phyloP scores from a whole-genome alignment of 352 stramenopile genomes.

The Globisporangium acanthophoron region DNA sequence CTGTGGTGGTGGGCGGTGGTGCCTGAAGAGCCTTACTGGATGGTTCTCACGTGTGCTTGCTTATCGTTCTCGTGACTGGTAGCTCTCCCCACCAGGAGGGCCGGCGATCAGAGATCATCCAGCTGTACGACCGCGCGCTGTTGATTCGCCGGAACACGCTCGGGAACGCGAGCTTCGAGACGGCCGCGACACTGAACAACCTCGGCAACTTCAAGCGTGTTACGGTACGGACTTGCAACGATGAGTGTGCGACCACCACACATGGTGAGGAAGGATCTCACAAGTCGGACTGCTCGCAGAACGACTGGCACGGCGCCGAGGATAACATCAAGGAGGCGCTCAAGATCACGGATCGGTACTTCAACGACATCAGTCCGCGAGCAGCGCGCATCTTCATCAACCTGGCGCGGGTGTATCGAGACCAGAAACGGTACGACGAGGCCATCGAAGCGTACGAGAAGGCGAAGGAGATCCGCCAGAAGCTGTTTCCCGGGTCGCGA shows the following conservation, averaged over 20 bases:
- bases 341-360: constrained; percentile 73
- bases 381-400: constrained; percentile 75
- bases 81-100: constrained; percentile 18
- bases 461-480: constrained; percentile 64
- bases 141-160: constrained; percentile 64
- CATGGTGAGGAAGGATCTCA: neutral
- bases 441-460: constrained; percentile 64
- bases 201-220: constrained; percentile 81
- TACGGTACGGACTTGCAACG: constrained; percentile 24
- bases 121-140: constrained; percentile 58
- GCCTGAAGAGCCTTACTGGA: too few species aligned
- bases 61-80: neutral
- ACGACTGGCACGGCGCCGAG: constrained; percentile 59
- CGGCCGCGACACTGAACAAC: constrained; percentile 75
- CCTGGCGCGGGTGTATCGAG: constrained; percentile 66
- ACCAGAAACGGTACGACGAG: constrained; percentile 71
- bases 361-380: constrained; percentile 68
- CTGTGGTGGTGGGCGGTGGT: neutral
- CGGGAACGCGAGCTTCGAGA: constrained; percentile 76
- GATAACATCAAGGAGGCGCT: constrained; percentile 73
- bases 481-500: constrained; percentile 63
- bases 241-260: neutral
- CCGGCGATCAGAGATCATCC: constrained; percentile 45
- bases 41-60: neutral
- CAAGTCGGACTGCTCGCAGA: constrained; percentile 19